Base-by-base conservation (phyloP, 805 yeast species). In the Metschnikowia orientalis region DNA sequence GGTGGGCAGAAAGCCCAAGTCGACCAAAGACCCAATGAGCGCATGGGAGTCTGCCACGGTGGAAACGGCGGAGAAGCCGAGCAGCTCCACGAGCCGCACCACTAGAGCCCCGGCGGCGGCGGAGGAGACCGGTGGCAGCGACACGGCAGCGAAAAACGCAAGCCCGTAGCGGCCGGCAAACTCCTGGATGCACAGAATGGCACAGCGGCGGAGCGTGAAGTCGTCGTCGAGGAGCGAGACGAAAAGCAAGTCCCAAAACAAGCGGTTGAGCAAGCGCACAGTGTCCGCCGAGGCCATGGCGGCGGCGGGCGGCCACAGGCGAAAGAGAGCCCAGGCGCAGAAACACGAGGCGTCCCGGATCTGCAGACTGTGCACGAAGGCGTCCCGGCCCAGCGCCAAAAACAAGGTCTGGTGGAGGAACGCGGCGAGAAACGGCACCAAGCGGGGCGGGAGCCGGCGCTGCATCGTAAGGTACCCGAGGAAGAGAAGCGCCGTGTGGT, bases 151-250 rank as follows among this genome's bases (percentile, higher is more conserved):
- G 77, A 59, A 17, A 67, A 36, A 18, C 36, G 19, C 8, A 57
- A 58, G 1, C 2, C 84, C 84, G 50, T 77, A 79, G 22, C 97
- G 61, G 0, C 97, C 97, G 3, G 86, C 53, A 10, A 82, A 66
- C 48, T 89, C 97, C 51, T 89, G 97, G 5, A 89, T 48, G 0
- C 92, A 90, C 1, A 97, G 95, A 4, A 86, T 67, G 1, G 89
- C 80, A 11, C 96, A 89, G 37, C 94, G 65, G 35, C 96, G 66
- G 5, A 88, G 73, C 38, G 79, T 69, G 12, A 86, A 61, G 34
- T 88, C 95, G 14, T 67, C 60, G 51, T 89, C 97, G 50, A 81
- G 80, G 30, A 85, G 66, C 6, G 80, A 59, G 1, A 76, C 67
- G 8, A 67, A 52, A 2, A 83, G 47, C 16, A 85, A 53, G 43